These are phyloP conservation scores for Mikania micrantha DNA, from an alignment of 129 eudicot species.

Conservation along the genomic window DNA sequence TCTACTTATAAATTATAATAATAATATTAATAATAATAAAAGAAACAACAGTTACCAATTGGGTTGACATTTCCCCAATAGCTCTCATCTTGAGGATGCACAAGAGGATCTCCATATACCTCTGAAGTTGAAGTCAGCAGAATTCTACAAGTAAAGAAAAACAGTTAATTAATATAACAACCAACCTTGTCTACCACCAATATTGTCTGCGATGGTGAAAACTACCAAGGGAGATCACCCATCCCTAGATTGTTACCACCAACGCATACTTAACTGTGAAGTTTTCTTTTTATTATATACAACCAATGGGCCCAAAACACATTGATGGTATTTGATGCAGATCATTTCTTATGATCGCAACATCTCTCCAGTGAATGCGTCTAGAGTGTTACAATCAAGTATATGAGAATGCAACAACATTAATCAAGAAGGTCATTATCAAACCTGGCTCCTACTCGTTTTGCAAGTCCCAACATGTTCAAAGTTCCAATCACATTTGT, in stretches of 20 bases:
- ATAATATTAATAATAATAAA: not conserved
- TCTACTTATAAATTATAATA: not conserved
- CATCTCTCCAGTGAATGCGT: too few species aligned
- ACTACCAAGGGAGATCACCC: too few species aligned
- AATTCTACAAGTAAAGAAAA: slow-evolving; percentile 42
- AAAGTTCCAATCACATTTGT: slow-evolving; percentile 87
- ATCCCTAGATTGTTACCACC: too few species aligned
- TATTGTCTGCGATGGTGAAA: too few species aligned
- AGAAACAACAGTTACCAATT: slow-evolving; percentile 44
- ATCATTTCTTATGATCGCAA: too few species aligned
- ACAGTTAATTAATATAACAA: not conserved
- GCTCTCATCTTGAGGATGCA: slow-evolving; percentile 82
- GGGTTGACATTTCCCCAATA: slow-evolving; percentile 98
- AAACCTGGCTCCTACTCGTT: slow-evolving; percentile 88
- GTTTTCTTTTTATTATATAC: too few species aligned
- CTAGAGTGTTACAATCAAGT: too few species aligned
- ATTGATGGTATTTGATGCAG: too few species aligned
- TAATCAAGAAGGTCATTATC: not conserved
- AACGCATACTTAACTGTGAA: too few species aligned
- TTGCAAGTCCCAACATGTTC: slow-evolving; percentile 93
- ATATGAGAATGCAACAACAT: not conserved
- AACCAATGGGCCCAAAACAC: too few species aligned
- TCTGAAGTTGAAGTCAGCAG: slow-evolving; percentile 86
- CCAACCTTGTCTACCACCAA: too few species aligned
- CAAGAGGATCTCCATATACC: slow-evolving; percentile 93